phyloP scores from a whole-genome alignment of 2,329 filamentous ascomycete genomes.

The Paecilomyces dactylethromorphus region DNA sequence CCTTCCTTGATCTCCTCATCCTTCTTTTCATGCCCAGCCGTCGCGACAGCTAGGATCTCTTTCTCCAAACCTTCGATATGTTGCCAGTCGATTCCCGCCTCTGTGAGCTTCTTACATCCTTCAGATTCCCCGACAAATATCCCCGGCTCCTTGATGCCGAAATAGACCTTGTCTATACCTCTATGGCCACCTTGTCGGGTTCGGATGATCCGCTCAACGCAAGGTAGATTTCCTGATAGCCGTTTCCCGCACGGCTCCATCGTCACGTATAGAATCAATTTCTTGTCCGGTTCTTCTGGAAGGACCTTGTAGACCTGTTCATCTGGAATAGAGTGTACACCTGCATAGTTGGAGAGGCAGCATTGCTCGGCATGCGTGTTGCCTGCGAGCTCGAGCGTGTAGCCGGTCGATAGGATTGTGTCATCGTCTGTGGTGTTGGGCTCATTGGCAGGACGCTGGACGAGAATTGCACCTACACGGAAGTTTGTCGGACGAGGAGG shows the following conservation, averaged over 20 bases:
- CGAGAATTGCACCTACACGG: constrained; percentile 85
- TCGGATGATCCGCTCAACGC: constrained; percentile 69
- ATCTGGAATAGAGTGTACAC: constrained; percentile 25
- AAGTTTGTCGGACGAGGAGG: constrained; percentile 87
- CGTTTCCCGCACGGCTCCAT: constrained; percentile 57
- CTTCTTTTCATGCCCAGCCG: constrained; percentile 62
- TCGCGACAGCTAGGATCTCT: constrained; percentile 76
- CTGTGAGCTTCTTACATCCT: constrained; percentile 62
- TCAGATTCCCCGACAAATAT: constrained; percentile 82
- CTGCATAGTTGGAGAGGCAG: constrained; percentile 65
- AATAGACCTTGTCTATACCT: constrained; percentile 70
- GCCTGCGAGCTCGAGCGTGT: constrained; percentile 80
- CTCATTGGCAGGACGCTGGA: constrained; percentile 36
- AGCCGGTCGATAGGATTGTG: constrained; percentile 68
- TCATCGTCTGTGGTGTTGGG: constrained; percentile 24
- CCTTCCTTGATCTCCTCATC: constrained; percentile 22
- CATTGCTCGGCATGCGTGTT: constrained; percentile 98
- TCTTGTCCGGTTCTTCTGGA: constrained; percentile 30
- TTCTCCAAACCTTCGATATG: constrained; percentile 69
- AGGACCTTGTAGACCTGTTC: constrained; percentile 36
- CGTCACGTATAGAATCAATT: constrained; percentile 74
- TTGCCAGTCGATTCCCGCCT: constrained; percentile 66
- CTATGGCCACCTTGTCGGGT: constrained; percentile 43
- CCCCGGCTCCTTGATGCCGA: constrained; percentile 82
- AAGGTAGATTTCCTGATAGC: constrained; percentile 41